A percentile compares a stretch with the other conserved stretches of the same genome.
Conservation (phyloP, 2,329 filamentous ascomycete species). For the Diaporthe destruens region DNA sequence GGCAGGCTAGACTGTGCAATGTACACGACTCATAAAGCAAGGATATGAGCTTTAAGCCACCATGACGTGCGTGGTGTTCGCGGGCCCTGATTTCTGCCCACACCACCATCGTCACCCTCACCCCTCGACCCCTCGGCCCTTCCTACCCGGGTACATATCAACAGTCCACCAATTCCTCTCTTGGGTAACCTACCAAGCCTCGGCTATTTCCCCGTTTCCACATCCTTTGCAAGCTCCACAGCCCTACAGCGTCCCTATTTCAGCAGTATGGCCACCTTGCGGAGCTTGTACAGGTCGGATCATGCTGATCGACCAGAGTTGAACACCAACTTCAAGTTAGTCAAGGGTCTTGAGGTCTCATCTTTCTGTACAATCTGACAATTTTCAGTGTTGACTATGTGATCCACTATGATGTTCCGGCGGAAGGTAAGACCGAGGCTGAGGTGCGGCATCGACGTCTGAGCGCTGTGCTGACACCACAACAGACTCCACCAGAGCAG, state of each 20-base stretch:
- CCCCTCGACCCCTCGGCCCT: constrained; percentile 10
- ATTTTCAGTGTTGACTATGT: constrained; percentile 84
- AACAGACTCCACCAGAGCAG: constrained; percentile 76
- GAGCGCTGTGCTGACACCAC: constrained; percentile 22
- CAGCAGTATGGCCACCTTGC: constrained; percentile 51
- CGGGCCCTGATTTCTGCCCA: constrained; percentile 1
- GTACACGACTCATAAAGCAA: constrained; percentile 29
- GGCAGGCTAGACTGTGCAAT: constrained; percentile 3
- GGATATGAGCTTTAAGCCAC: constrained; percentile 27
- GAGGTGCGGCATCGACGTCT: too few species aligned
- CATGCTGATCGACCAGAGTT: constrained; percentile 46
- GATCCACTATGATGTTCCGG: constrained; percentile 80
- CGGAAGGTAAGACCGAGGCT: constrained; percentile 66
- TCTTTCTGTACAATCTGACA: constrained; percentile 38
- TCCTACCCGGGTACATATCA: constrained; percentile 1
- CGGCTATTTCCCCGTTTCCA: background rate
- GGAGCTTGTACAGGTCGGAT: constrained; percentile 50
- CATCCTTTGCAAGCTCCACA: constrained; percentile 32
- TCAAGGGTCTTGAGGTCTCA: constrained; percentile 8
- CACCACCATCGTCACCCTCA: constrained; percentile 13
- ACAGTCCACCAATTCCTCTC: constrained; percentile 9
- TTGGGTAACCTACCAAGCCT: constrained; percentile 9
- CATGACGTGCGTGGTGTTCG: constrained; percentile 34
- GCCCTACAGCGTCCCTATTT: background rate
- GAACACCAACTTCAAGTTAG: constrained; percentile 57